These are phyloP conservation scores for Lentinula raphanica DNA, from an alignment of 768 basidiomycete species.

Conservation along the genomic window DNA sequence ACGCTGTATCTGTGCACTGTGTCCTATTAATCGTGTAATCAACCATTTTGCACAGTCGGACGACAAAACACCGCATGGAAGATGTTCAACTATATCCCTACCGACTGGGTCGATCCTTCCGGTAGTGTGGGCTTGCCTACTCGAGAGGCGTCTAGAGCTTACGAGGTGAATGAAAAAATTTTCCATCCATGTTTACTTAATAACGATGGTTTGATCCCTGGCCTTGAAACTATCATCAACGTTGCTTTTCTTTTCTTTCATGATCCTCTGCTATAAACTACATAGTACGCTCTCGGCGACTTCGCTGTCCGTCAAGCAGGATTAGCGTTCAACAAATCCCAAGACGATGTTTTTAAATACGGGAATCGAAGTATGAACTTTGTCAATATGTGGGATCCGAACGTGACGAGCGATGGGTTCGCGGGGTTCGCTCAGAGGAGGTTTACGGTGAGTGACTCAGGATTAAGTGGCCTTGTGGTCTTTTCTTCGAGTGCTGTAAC, in stretches of 20 bases:
- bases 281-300: constrained; percentile 43
- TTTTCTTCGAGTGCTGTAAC: too few relatives aligned
- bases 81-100: constrained; percentile 43
- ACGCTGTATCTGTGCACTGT: not conserved
- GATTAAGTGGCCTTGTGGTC: too few relatives aligned
- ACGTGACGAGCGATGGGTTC: constrained; percentile 40
- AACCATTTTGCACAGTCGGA: constrained; percentile 27
- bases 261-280: not conserved
- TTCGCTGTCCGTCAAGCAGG: constrained; percentile 51
- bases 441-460: constrained; percentile 27
- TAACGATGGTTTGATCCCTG: too few relatives aligned
- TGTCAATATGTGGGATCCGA: constrained; percentile 45
- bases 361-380: constrained; percentile 49
- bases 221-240: too few relatives aligned
- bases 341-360: constrained; percentile 35
- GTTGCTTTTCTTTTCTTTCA: too few relatives aligned
- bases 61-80: constrained; percentile 51
- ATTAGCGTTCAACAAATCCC: constrained; percentile 32
- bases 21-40: not conserved
- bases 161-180: constrained; percentile 29
- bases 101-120: constrained; percentile 43
- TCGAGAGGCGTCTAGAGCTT: constrained; percentile 44
- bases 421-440: constrained; percentile 42
- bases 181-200: too few relatives aligned
- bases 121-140: constrained; percentile 43